Conservation (phyloP, 2,329 filamentous ascomycete species). For the Apiospora aurea region DNA sequence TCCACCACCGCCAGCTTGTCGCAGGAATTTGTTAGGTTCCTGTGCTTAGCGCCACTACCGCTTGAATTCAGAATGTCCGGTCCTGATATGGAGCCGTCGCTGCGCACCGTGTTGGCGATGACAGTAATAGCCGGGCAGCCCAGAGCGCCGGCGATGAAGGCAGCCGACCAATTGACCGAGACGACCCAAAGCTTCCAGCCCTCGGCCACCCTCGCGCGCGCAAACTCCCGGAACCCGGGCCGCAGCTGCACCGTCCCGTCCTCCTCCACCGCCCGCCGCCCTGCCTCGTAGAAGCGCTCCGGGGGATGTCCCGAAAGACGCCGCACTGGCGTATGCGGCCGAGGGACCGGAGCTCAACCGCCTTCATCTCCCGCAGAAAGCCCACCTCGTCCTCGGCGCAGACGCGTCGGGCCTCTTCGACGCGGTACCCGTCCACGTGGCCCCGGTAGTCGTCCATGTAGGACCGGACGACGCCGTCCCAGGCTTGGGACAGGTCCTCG, state of each 20-base stretch:
- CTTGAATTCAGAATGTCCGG: constrained; percentile 41
- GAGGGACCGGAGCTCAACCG: constrained; percentile 56
- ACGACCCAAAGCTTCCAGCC: constrained; percentile 53
- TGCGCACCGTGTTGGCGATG: constrained; percentile 52
- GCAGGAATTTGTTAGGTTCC: constrained; percentile 47
- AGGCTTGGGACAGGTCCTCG: constrained; percentile 46
- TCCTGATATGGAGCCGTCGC: constrained; percentile 50
- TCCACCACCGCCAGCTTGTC: constrained; percentile 55
- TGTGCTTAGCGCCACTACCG: constrained; percentile 34
- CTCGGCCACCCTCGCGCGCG: constrained; percentile 30
- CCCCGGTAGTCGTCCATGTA: constrained; percentile 53
- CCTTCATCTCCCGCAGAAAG: constrained; percentile 52
- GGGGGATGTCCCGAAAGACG: constrained; percentile 52
- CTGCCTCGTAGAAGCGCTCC: constrained; percentile 46
- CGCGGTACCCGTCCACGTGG: constrained; percentile 46
- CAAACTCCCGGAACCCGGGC: constrained; percentile 49
- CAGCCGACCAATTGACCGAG: constrained; percentile 59
- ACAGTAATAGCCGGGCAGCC: constrained; percentile 43
- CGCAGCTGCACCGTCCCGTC: constrained; percentile 45
- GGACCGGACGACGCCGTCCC: constrained; percentile 53
- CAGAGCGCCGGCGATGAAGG: constrained; percentile 56
- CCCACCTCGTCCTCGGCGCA: constrained; percentile 48
- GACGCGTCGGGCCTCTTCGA: constrained; percentile 42
- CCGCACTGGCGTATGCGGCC: constrained; percentile 50
- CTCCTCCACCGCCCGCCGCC: constrained; percentile 43